Conservation (phyloP, 139 green algal genomes). For the Volvox africanus region DNA sequence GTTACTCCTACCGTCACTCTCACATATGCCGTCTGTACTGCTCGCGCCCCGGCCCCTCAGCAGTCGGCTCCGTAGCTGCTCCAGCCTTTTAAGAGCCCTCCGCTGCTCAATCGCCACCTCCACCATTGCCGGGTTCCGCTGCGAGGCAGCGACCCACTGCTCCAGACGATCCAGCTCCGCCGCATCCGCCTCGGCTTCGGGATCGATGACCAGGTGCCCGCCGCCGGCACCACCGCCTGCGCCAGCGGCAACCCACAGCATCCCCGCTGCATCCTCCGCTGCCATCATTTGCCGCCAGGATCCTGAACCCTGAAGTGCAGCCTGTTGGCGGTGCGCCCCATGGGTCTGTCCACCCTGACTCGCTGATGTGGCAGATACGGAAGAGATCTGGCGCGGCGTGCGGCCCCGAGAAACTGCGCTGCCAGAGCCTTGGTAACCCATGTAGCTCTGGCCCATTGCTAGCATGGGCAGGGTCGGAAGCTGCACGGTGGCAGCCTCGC, state of each 20-base stretch:
- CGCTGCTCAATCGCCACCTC: conserved; percentile 30
- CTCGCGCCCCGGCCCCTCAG: not conserved
- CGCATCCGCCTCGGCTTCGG: not conserved
- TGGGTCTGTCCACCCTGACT: not conserved
- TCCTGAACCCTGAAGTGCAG: not conserved
- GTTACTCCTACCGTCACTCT: too few species aligned
- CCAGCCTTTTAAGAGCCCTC: not conserved
- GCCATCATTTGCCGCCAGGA: not conserved
- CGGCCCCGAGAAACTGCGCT: not conserved
- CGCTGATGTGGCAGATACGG: not conserved
- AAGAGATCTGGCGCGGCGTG: not conserved
- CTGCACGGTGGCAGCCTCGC: not conserved
- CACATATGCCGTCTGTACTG: too few species aligned
- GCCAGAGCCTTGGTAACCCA: not conserved
- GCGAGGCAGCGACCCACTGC: not conserved
- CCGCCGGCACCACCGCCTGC: not conserved
- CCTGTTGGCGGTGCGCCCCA: not conserved
- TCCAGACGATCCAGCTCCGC: conserved; percentile 15
- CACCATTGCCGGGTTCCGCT: not conserved
- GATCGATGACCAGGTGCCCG: not conserved
- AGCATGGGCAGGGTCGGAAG: not conserved
- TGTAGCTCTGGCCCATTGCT: not conserved
- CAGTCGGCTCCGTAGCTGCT: conserved; percentile 1
- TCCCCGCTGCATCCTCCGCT: not conserved
- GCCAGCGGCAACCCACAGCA: not conserved